Base-by-base conservation (phyloP, 2,329 filamentous ascomycete species). In the Keithomyces neogunnii region DNA sequence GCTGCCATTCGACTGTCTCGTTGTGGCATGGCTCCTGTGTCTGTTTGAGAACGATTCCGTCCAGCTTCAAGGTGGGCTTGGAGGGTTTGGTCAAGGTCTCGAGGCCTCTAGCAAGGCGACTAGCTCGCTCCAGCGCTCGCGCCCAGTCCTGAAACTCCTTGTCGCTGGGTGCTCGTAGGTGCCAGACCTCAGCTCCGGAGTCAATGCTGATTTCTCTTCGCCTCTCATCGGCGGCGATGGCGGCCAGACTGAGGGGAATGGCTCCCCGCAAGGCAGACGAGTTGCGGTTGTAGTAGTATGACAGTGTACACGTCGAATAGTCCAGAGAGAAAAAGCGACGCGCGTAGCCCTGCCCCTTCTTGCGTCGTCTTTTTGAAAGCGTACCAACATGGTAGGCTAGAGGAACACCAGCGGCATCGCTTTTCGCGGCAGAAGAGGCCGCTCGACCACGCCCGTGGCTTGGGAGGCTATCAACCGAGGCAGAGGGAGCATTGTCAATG, bases 101-200 rank as follows among this genome's bases (percentile, higher is more conserved):
- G 32, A 78, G 59, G 2, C 78, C 78, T 53, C 81, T 71, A 10
- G 83, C 78, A 54, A 80, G 73, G 53, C 85, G 80, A 55, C 89
- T 88, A 4, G 92, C 91, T 57, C 81, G 85, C 67, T 96, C 90
- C 48, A 99, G 73, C 1, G 91, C 92, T 45, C 80, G 78, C 46
- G 86, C 89, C 93, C 93, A 99, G 19, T 87, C 85, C 45, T 81
- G 78, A 64, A 96, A 99, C 55, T 97, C 92, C 57, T 86, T 86
- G 47, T 82, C 80, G 59, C 88, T 95, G 47, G 80, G 81, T 3
- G 93, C 89, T 61, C 85, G 85, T 32, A 99, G 74, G 70, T 97
- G 93, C 93, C 93, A 99, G 30, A 99, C 84, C 68, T 99, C 93
- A 2, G 93, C 91, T 1, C 93, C 93, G 0, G 93, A 97, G 66